These are phyloP conservation scores for Ambrosia hybrid DNA, from an alignment of 140 eudicot genomes.

Conservation along the genomic window DNA sequence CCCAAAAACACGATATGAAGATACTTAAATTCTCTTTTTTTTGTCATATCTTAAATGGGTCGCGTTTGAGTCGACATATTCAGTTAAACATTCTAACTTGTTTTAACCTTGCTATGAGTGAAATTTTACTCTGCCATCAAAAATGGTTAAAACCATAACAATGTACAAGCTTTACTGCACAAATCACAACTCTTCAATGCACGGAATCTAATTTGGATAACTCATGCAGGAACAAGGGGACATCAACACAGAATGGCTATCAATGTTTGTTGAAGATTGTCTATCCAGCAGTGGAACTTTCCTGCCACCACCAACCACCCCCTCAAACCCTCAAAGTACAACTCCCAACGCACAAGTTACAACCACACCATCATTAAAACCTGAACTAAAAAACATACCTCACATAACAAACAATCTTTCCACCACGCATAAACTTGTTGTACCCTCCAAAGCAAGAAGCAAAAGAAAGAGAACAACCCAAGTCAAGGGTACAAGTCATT, in stretches of 20 bases:
- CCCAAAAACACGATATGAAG: too few species aligned
- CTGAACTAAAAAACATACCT: slow-evolving; percentile 6
- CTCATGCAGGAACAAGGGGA: too few species aligned
- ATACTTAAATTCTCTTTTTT: too few species aligned
- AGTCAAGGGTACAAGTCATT: slow-evolving; percentile 17
- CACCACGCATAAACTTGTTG: slow-evolving; percentile 29
- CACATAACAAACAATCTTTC: background rate
- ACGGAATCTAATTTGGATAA: too few species aligned
- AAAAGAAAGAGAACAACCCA: slow-evolving; percentile 43
- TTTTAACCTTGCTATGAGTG: too few species aligned
- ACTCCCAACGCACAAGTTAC: slow-evolving; percentile 18
- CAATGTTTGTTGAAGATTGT: slow-evolving; percentile 57
- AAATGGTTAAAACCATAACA: too few species aligned
- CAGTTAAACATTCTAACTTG: too few species aligned
- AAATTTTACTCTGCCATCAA: too few species aligned
- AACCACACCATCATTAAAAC: slow-evolving; percentile 7
- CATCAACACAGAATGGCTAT: slow-evolving; percentile 46
- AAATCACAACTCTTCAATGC: too few species aligned
- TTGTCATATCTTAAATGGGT: too few species aligned
- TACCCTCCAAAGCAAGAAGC: slow-evolving; percentile 55
- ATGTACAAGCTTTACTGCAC: too few species aligned
- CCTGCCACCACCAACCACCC: slow-evolving; percentile 18
- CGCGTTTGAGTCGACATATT: too few species aligned
- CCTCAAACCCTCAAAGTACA: slow-evolving; percentile 25
- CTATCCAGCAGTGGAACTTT: slow-evolving; percentile 51